Evolutionary conservation across 345 rosid species (phyloP), one percentile per base, ranked within the genome.

Genomic region (Hypericum perforatum): DNA sequence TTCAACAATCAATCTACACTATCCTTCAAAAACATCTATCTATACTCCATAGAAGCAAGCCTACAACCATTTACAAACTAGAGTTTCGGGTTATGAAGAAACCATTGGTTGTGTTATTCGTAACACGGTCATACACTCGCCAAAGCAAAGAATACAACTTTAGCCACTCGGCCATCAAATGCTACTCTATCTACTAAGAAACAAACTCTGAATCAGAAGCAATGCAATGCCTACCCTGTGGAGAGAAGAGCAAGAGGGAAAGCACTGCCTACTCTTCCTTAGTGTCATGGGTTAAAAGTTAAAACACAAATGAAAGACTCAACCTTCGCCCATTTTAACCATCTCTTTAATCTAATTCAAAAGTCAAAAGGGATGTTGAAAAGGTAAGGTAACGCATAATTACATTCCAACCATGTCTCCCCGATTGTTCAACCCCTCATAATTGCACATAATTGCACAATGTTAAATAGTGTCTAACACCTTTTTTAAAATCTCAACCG

Each of bases 161-260:
- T 50, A 48, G 43, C 36, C 63, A 57, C 43, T 43, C 32, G 32
- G 11, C 54, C 14, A 32, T 51, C 47, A 22, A 37, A 61, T 37
- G 53, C 39, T 12, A 7, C 39, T 22, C 49, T 29, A 3, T 29
- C 10, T 41, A 16, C 46, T 41, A 43, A 56, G 37, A 37, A 41
- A 49, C 48, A 57, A 37, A 55, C 32, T 22, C 32, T 22, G 32
- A n/a, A 11, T 7, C 15, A 40, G 53, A 7, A 11, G 41, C 29
- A 58, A 52, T 46, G 10, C 16, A 48, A 49, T 48, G 43, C 43
- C 73, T 73, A 81, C 83, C 70, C 76, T 67, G 69, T 49, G 68
- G 58, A 61, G 81, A 65, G 79, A 75, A 68, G 77, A 73, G 61
- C 82, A 76, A 57, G 82, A 72, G 52, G 82, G 85, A 52, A 76